Base-by-base conservation (phyloP, 257 asterid species). In the Solanum appendiculatum region DNA sequence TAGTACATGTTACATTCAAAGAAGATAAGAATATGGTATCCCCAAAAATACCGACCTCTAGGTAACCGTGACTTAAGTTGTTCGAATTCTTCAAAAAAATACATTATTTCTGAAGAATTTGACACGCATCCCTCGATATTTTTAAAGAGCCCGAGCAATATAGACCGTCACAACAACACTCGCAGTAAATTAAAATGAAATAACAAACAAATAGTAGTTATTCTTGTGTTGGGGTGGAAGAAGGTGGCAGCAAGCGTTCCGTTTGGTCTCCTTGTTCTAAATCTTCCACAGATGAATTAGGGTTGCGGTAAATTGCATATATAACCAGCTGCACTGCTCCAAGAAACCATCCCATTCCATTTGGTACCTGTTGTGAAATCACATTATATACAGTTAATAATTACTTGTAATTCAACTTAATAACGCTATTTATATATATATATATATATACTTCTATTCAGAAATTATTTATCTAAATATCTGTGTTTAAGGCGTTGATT, bases 271-370 rank as follows among this genome's bases (percentile, higher is more conserved):
- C 89, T 56, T 90, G 36, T 63, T 74, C 92, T 31, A 90, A 78
- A 87, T 89, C 93, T 10, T 89, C 44, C 27, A 86, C 56, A 13
- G 93, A 85, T 18, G 84, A 29, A 73, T 86, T 82, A 15, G 91
- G 48, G 37, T 89, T 90, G 37, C 88, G 88, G 85, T 94, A 93
- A n/a, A 92, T 89, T 48, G 91, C 93, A 83, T 93, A 93, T 7
- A 94, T 90, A 44, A 90, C 86, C 80, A 94, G 88, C 87, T 94
- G 98, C 58, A 89, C 20, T 31, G 60, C 84, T 80, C 98, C 98
- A 0, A 94, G 92, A 6, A 93, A 20, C 63, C 91, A 89, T 46
- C 98, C 97, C 23, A 91, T 89, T 40, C 92, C 91, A 86, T 93
- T 94, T 87, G 98, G 95, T 78, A 94, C 95, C 98, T 93, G 86